Evolutionary conservation across 176 grass and related monocot species (phyloP).

Genomic region (Canna indica): DNA sequence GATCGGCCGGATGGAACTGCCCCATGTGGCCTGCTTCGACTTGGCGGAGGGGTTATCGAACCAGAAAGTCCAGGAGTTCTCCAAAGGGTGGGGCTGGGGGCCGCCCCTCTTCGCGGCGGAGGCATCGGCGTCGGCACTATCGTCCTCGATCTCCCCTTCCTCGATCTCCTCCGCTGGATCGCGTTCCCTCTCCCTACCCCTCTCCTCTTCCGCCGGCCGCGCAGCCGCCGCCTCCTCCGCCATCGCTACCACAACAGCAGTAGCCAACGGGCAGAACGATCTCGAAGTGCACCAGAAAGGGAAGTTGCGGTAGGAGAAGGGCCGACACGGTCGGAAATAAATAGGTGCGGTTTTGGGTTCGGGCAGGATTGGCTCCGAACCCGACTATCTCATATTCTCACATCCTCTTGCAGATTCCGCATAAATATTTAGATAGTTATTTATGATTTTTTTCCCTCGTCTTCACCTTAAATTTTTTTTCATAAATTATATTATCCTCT

Average conservation of each 20-base stretch:
- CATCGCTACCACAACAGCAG: background rate
- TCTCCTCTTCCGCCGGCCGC: conserved; percentile 24
- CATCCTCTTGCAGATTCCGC: too few relatives aligned
- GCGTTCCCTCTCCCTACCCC: conserved; percentile 2
- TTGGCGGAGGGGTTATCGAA: conserved; percentile 80
- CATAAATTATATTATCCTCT: too few relatives aligned
- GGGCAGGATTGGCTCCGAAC: too few relatives aligned
- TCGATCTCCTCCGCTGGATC: conserved; percentile 35
- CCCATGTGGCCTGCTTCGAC: conserved; percentile 44
- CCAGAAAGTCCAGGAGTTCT: conserved; percentile 93
- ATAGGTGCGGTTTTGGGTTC: background rate
- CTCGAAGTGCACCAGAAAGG: background rate
- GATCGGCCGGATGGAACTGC: conserved; percentile 66
- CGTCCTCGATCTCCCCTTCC: conserved; percentile 81
- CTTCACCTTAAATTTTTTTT: too few relatives aligned
- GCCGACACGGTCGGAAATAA: too few relatives aligned
- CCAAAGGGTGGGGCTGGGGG: conserved; percentile 40
- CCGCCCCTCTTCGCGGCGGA: background rate
- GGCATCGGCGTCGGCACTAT: conserved; percentile 7
- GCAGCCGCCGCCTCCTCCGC: conserved; percentile 26
- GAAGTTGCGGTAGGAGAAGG: too few relatives aligned
- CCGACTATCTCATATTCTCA: too few relatives aligned
- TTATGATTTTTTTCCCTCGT: too few relatives aligned
- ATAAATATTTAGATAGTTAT: too few relatives aligned
- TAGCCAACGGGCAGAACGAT: background rate